Evolutionary conservation across 371 early-diverging fungal genomes (phyloP), one percentile per base, ranked within the genome.

Genomic region (Apophysomyces variabilis): DNA sequence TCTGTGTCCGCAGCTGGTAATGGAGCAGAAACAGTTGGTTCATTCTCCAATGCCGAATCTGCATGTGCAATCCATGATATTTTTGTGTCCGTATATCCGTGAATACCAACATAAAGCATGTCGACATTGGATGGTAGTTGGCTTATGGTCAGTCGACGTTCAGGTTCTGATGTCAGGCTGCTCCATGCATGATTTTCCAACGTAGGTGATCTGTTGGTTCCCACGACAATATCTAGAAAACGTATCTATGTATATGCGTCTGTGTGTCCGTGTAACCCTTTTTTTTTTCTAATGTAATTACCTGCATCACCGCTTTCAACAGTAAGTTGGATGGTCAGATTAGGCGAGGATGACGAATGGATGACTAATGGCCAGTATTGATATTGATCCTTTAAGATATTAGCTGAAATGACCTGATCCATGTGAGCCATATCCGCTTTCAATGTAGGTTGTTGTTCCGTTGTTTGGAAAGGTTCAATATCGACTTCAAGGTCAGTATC

Each of bases 401-500:
- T 39, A 6, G 64, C 60, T n/a, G 44, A 13, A 54, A 36, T 14
- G 37, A 44, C 18, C 26, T 62, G 47, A 36, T 58, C 54, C 39
- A 26, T 11, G 9, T 26, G 21, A 44, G 8, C n/a, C 39, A 26
- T 16, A 3, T 60, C 11, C 38, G 35, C 7, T 65, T 32, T 50
- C 11, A 14, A 38, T 9, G 39, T 21, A 9, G 9, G 61, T 13
- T 62, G 9, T 5, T 13, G 41, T 57, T 38, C 56, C 21, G 38
- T 12, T 36, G 70, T 58, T 26, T 63, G 81, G 35, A 85, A 63
- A 4, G 89, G 85, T 45, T 85, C 86, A 57, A 95, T 86, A 64
- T 95, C 94, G 8, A 95, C 90, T 39, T 91, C 90, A 13, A 96
- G 74, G 73, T 96, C 96, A 1, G 93, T 93, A 69, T 96, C 92